These are phyloP conservation scores for Mortierella claussenii DNA, from an alignment of 192 early-diverging fungal genomes.

Conservation along the genomic window DNA sequence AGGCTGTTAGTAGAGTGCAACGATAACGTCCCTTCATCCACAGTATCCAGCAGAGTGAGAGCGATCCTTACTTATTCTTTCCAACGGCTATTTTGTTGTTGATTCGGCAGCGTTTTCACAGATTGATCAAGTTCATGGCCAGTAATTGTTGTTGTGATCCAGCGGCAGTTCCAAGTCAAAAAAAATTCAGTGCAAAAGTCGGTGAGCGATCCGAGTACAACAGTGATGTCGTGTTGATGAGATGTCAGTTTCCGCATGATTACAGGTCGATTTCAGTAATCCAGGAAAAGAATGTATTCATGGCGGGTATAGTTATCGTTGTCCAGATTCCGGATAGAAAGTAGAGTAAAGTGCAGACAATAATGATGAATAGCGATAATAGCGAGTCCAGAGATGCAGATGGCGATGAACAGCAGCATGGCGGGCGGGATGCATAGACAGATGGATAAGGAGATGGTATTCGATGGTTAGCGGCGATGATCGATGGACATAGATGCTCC, in stretches of 20 bases:
- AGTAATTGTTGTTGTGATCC: slow-evolving; percentile 6
- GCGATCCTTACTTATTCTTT: slow-evolving; percentile 50
- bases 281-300: no score
- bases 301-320: no score
- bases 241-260: no score
- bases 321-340: no score
- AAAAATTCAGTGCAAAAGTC: no score
- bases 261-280: no score
- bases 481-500: slow-evolving; percentile 19
- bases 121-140: not conserved
- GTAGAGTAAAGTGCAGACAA: no score
- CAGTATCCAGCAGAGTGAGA: not conserved
- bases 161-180: no score
- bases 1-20: not conserved
- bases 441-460: slow-evolving; percentile 37
- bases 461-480: slow-evolving; percentile 19
- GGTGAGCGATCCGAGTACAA: no score
- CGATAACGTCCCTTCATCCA: not conserved
- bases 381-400: not conserved
- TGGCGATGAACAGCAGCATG: not conserved
- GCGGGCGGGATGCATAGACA: not conserved
- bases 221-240: no score
- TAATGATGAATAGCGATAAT: no score
- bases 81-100: slow-evolving; percentile 39
- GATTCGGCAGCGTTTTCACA: not conserved